Base-by-base conservation (phyloP, 805 yeast genomes). In the Debaryomyces prosopidis region DNA sequence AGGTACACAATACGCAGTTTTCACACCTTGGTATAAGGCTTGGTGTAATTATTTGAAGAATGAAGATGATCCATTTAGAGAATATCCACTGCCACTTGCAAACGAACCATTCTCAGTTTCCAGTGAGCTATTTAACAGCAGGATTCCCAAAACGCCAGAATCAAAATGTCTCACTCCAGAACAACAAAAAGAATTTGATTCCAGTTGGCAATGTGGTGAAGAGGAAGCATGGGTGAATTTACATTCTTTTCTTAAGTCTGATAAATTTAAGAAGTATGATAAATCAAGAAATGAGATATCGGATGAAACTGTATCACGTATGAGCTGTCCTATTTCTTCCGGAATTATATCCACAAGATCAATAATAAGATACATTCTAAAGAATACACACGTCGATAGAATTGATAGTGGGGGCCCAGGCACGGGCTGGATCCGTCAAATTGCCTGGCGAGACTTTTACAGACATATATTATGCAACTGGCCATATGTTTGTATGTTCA, bases 371-470 rank as follows among this genome's bases (percentile, higher is more conserved):
- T 59, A 58, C 47, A 57, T 69, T 14, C 51, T 62, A n/a, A 61
- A 62, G 12, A 35, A 58, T 44, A 45, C 63, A 53, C 48, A 57
- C 28, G 51, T 56, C 30, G 59, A 51, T 40, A 52, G 52, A 42
- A 26, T 54, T 9, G 54, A 58, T 39, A 52, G 55, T 33, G 68
- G 67, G 16, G 65, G 67, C 36, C 50, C 55, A 5, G 73, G 78
- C 4, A 53, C 65, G 14, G 72, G 71, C 36, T 80, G 76, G 64
- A 65, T 79, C 23, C 69, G 82, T 31, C 83, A 81, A 54, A 65
- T 81, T 8, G 80, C 84, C 1, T 81, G 82, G 79, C 68, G 84
- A 52, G 85, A 80, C 53, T 80, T 79, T 46, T 80, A 79, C 54
- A 67, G 73, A 39, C 81, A 80, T 49, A 67, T 76, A 6, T 49